A percentile compares a stretch with the other conserved stretches of the same genome.
phyloP scores from a whole-genome alignment of 257 asterid genomes.

The Ligustrum vulgare region DNA sequence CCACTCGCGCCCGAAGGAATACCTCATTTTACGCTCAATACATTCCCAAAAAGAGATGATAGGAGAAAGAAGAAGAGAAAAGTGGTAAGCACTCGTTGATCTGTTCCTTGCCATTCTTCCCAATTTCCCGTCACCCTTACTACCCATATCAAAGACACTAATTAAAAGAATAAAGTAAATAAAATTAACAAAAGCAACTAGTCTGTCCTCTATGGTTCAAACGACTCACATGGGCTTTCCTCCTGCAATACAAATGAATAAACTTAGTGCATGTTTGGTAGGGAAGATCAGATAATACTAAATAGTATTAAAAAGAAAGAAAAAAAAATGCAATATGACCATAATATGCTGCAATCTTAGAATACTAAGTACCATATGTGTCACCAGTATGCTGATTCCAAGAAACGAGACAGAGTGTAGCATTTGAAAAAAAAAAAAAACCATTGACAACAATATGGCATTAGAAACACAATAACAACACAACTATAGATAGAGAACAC shows the following conservation, averaged over 20 bases:
- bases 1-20: slow-evolving; percentile 69
- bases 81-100: slow-evolving; percentile 43
- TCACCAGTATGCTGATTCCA: no score
- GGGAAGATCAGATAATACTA: no score
- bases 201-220: slow-evolving; percentile 23
- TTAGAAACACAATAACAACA: no score
- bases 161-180: slow-evolving; percentile 15
- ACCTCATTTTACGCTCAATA: slow-evolving; percentile 64
- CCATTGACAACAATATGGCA: no score
- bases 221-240: slow-evolving; percentile 47
- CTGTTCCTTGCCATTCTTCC: slow-evolving; percentile 47
- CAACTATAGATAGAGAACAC: no score
- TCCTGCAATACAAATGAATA: slow-evolving; percentile 36
- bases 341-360: no score
- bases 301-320: no score
- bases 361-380: no score
- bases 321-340: no score
- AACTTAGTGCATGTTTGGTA: slow-evolving; percentile 7
- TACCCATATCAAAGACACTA: slow-evolving; percentile 34
- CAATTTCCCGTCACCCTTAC: slow-evolving; percentile 43
- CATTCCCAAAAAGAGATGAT: slow-evolving; percentile 74
- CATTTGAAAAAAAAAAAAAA: no score
- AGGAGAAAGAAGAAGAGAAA: slow-evolving; percentile 57
- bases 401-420: no score
- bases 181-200: slow-evolving; percentile 23